phyloP scores from a whole-genome alignment of 305 asterid genomes.

The Rubia tinctorum region DNA sequence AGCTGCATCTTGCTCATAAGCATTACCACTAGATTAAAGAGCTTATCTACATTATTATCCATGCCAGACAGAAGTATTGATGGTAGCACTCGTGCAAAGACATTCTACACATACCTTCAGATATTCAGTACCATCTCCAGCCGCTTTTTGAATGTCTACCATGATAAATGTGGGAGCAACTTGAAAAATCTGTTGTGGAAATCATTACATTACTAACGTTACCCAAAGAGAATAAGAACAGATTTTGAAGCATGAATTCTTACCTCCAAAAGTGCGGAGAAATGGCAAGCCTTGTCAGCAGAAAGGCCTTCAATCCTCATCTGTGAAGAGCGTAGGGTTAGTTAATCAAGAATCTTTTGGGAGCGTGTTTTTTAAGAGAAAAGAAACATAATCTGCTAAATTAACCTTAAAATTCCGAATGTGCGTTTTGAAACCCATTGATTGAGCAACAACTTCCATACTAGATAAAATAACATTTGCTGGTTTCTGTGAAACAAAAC shows the following conservation, averaged over 20 bases:
- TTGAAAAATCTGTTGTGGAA: slow-evolving; percentile 58
- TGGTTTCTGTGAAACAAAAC: slow-evolving; percentile 90
- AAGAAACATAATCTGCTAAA: neutral
- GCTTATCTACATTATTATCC: neutral
- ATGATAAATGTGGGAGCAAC: slow-evolving; percentile 87
- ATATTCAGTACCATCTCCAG: slow-evolving; percentile 84
- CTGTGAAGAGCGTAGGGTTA: slow-evolving; percentile 27
- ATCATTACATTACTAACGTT: slow-evolving; percentile 7
- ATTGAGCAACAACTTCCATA: slow-evolving; percentile 98
- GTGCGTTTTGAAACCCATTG: slow-evolving; percentile 99
- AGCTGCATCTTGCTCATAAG: neutral
- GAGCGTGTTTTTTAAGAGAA: neutral
- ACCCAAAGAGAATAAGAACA: slow-evolving; percentile 8
- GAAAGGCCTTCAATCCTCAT: slow-evolving; percentile 98
- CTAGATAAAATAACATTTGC: slow-evolving; percentile 84
- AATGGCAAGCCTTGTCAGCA: slow-evolving; percentile 68
- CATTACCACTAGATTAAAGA: neutral
- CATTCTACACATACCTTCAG: slow-evolving; percentile 45
- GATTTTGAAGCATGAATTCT: slow-evolving; percentile 11
- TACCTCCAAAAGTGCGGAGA: slow-evolving; percentile 91
- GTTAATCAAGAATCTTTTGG: neutral
- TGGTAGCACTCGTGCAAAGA: neutral
- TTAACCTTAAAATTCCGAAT: slow-evolving; percentile 90
- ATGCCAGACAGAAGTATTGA: neutral
- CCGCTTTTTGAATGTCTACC: slow-evolving; percentile 95